Evolutionary conservation across 2,329 filamentous ascomycete genomes (phyloP), one percentile per base, ranked within the genome.

Genomic region (Metarhizium album): DNA sequence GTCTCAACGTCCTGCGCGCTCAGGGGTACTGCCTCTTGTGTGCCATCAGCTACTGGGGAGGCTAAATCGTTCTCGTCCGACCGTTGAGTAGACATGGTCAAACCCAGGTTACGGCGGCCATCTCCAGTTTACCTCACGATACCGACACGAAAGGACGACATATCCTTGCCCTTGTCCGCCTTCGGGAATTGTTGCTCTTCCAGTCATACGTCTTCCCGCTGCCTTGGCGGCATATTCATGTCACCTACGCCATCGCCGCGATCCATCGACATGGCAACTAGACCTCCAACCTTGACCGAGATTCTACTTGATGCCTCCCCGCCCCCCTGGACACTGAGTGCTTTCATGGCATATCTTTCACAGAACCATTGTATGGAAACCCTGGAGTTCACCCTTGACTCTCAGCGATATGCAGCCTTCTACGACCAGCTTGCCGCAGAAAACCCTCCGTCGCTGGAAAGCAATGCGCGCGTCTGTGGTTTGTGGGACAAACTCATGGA

Each of bases 281-380:
- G 59, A 18, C 72, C 70, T 27, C 91, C 89, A 42, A 86, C 88
- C 29, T 74, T 98, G 47, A 79, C 84, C 53, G 91, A 97, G 60
- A 94, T 98, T 27, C 79, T 98, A 43, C 80, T 87, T 57, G 93
- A 96, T 69, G 81, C 80, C 43, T 87, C 93, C 35, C 83, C 87
- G 8, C 83, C 89, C 40, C 93, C 93, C 58, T 97, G 89, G 78
- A 95, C 90, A 0, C 75, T 96, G 8, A 84, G 82, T 53, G 91
- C 91, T 31, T 97, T 97, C 68, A 97, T 93, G 82, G 90, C 90
- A 51, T 97, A 95, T 62, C 78, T 97, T 3, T 96, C 91, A 1
- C 90, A 95, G 63, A 97, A 97, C 62, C 91, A 97, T 69, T 98
- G 93, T 64, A 74, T 97, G 57, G 93, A 98, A 68, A 96, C 90